Conservation (phyloP, 805 yeast genomes). For the Saccharomycopsis sp. region DNA sequence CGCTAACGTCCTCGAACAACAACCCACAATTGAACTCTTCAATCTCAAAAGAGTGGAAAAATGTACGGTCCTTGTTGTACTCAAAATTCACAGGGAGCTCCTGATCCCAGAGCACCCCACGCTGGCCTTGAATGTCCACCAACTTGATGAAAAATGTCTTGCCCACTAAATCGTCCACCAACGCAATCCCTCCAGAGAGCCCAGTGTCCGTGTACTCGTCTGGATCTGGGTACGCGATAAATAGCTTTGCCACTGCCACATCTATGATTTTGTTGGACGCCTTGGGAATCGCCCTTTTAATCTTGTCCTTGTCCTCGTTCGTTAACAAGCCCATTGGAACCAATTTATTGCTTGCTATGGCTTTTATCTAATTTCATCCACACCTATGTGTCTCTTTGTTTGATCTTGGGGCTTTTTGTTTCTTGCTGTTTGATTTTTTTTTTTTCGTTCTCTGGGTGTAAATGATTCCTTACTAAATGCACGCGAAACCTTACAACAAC, state of each 20-base stretch:
- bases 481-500: too few species aligned
- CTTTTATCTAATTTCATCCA: too few species aligned
- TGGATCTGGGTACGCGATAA: slow-evolving; percentile 82
- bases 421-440: too few species aligned
- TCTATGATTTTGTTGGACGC: slow-evolving; percentile 79
- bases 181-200: slow-evolving; percentile 72
- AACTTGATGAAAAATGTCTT: slow-evolving; percentile 86
- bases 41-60: slow-evolving; percentile 88
- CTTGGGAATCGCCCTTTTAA: slow-evolving; percentile 84
- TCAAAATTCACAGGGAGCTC: slow-evolving; percentile 82
- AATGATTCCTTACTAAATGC: too few species aligned
- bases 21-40: slow-evolving; percentile 86
- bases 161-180: slow-evolving; percentile 90
- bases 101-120: slow-evolving; percentile 96
- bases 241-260: slow-evolving; percentile 83
- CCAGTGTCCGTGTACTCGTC: slow-evolving; percentile 83
- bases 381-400: too few species aligned
- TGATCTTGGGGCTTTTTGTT: too few species aligned
- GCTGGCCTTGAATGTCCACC: slow-evolving; percentile 66
- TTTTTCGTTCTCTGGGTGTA: too few species aligned
- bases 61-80: slow-evolving; percentile 88
- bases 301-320: slow-evolving; percentile 71
- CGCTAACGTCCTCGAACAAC: slow-evolving; percentile 78
- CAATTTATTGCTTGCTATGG: too few species aligned
- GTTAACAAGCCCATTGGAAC: slow-evolving; percentile 35